phyloP scores from a whole-genome alignment of 306 rosid species.

The Sophora flavescens region DNA sequence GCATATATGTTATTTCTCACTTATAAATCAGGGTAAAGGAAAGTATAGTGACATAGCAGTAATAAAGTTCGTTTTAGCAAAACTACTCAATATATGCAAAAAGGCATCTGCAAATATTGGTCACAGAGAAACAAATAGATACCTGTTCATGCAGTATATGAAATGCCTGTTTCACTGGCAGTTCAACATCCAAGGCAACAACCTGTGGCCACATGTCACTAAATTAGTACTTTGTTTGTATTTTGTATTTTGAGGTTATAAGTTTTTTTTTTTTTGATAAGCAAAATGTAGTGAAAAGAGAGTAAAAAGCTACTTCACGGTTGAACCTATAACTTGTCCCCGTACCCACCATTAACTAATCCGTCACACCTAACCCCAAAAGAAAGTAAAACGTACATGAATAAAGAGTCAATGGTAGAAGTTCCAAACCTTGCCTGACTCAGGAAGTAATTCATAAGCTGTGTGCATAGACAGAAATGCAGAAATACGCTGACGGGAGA shows the following conservation, averaged over 20 bases:
- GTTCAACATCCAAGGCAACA: constrained; percentile 85
- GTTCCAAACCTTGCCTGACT: constrained; percentile 97
- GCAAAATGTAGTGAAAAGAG: no score
- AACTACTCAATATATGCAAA: constrained; percentile 33
- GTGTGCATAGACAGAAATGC: constrained; percentile 76
- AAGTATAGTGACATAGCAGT: neutral
- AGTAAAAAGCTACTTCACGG: no score
- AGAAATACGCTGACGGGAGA: constrained; percentile 77
- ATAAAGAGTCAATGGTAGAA: constrained; percentile 48
- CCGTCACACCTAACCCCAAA: no score
- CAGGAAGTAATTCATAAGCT: constrained; percentile 89
- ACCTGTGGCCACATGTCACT: constrained; percentile 59
- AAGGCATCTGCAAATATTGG: constrained; percentile 3
- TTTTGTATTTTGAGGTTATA: constrained; percentile 23
- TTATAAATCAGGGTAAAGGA: constrained; percentile 16
- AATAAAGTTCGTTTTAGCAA: constrained; percentile 6
- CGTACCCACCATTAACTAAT: no score
- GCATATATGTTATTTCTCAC: neutral
- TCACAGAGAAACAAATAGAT: constrained; percentile 15
- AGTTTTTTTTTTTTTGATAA: no score
- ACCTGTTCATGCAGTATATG: constrained; percentile 95
- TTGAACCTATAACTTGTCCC: no score
- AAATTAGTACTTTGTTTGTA: constrained; percentile 31
- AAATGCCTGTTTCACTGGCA: constrained; percentile 95
- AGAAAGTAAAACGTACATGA: no score